Evolutionary conservation across 352 stramenopile genomes (phyloP).

Genomic region (Phytophthora quininea): DNA sequence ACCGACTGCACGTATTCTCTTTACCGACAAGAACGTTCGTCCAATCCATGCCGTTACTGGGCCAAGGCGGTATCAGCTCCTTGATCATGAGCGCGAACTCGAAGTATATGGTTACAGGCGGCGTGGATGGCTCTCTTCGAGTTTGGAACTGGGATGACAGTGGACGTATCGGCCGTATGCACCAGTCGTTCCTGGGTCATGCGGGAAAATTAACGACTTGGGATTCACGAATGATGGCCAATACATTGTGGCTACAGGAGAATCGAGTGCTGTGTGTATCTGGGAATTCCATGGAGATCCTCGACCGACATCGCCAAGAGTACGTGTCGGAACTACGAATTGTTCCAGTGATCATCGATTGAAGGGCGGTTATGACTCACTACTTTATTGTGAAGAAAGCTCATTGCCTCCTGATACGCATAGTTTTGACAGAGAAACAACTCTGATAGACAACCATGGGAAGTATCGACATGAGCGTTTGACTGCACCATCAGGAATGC

Average conservation of each 20-base stretch:
- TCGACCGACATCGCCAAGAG: conserved; percentile 16
- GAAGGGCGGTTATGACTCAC: not conserved
- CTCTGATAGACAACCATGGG: no score
- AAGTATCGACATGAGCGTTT: no score
- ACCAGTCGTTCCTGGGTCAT: conserved; percentile 64
- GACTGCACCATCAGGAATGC: no score
- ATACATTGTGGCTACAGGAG: conserved; percentile 45
- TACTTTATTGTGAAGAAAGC: no score
- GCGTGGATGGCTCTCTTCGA: conserved; percentile 57
- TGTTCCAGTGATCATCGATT: not conserved
- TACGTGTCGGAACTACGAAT: not conserved
- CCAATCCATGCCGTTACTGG: conserved; percentile 60
- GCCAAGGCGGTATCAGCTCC: conserved; percentile 54
- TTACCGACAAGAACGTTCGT: conserved; percentile 39
- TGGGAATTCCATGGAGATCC: conserved; percentile 67
- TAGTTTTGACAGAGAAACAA: no score
- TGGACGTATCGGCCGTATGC: conserved; percentile 56
- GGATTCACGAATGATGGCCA: conserved; percentile 52
- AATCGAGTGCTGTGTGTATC: conserved; percentile 55
- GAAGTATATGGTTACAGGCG: conserved; percentile 72
- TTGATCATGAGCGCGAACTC: conserved; percentile 58
- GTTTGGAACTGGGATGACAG: conserved; percentile 66
- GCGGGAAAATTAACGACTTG: conserved; percentile 38
- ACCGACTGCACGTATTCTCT: conserved; percentile 66
- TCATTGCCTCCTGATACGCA: no score